These are phyloP conservation scores for Chiua virens DNA, from an alignment of 768 basidiomycete genomes.

Conservation along the genomic window DNA sequence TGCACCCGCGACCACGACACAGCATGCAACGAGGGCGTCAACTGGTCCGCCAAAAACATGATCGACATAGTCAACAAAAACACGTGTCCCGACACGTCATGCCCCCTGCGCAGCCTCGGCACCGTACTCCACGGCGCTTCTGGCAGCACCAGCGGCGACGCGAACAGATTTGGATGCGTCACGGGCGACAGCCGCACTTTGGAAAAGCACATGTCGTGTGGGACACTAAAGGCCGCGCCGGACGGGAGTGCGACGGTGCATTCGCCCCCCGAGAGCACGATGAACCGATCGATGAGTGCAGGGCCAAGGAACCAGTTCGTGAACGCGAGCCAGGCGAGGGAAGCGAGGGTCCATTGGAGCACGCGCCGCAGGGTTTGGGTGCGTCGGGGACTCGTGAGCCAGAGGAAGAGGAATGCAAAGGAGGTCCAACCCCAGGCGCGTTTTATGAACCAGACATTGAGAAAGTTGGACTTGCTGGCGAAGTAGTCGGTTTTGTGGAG, in stretches of 20 bases:
- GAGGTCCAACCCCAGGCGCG: slow-evolving; percentile 91
- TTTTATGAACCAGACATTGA: slow-evolving; percentile 91
- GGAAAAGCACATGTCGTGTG: slow-evolving; percentile 55
- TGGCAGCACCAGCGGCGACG: slow-evolving; percentile 37
- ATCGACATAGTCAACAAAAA: slow-evolving; percentile 83
- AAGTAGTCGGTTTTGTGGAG: slow-evolving; percentile 66
- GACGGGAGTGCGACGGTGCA: slow-evolving; percentile 68
- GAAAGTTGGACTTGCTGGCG: slow-evolving; percentile 73
- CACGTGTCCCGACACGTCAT: slow-evolving; percentile 92
- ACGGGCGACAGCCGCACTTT: slow-evolving; percentile 50
- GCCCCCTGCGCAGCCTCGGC: slow-evolving; percentile 74
- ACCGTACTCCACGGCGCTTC: slow-evolving; percentile 43
- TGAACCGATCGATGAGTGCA: slow-evolving; percentile 65
- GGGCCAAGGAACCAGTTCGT: slow-evolving; percentile 90
- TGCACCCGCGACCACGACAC: slow-evolving; percentile 45
- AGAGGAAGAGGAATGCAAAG: slow-evolving; percentile 57
- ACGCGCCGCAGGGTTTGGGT: slow-evolving; percentile 44
- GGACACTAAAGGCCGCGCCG: slow-evolving; percentile 53
- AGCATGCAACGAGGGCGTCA: slow-evolving; percentile 52
- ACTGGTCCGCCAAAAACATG: slow-evolving; percentile 77
- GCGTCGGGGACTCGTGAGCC: slow-evolving; percentile 53
- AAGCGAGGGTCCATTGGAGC: slow-evolving; percentile 56
- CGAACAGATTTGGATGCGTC: slow-evolving; percentile 67
- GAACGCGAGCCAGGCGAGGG: slow-evolving; percentile 70
- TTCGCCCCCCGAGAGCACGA: slow-evolving; percentile 67